Base-by-base conservation (phyloP, 306 rosid genomes). In the Mucuna pruriens region DNA sequence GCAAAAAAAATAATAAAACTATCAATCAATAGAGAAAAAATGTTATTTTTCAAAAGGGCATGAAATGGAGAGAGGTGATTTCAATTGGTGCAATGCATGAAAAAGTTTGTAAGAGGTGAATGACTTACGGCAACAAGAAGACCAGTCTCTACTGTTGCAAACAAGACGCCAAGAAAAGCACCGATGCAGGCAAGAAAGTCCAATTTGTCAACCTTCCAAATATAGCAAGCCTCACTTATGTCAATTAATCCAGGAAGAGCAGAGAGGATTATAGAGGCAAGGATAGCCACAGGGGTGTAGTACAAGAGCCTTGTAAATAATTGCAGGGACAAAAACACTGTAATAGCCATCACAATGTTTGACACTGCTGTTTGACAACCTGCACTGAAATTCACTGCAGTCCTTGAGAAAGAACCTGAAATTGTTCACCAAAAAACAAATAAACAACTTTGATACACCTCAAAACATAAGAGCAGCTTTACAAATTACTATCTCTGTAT, bases 301-400 rank as follows among this genome's bases (percentile, higher is more conserved):
- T 90, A 91, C 19, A 94, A 82, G 10, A 94, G 91, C 84, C 80
- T 90, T 25, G 94, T 88, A 6, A 94, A 71, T 3, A 89, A 40
- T 67, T 91, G 77, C 8, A 91, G 45, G 1, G 90, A 90, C 69
- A 91, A 17, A 77, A 90, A 9, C 85, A 94, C 97, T 2, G 95
- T 88, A 0, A 90, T 7, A 1, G 95, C 95, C 97, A 94, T 91
- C 63, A 94, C 97, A 12, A 91, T 83, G 29, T 94, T 94, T n/a
- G 98, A 94, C 5, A 89, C 92, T 4, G 85, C 65, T 5, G 97
- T 89, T 78, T 91, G 85, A 75, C 94, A 89, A 0, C 98, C 97
- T 3, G 95, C 95, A 55, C 92, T 91, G 86, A 82, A 90, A 83
- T 94, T 91, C 16, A 94, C 98, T 0, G 97, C 98, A 1, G 97